phyloP scores from a whole-genome alignment of 345 rosid genomes.

The Crucihimalaya himalaica region DNA sequence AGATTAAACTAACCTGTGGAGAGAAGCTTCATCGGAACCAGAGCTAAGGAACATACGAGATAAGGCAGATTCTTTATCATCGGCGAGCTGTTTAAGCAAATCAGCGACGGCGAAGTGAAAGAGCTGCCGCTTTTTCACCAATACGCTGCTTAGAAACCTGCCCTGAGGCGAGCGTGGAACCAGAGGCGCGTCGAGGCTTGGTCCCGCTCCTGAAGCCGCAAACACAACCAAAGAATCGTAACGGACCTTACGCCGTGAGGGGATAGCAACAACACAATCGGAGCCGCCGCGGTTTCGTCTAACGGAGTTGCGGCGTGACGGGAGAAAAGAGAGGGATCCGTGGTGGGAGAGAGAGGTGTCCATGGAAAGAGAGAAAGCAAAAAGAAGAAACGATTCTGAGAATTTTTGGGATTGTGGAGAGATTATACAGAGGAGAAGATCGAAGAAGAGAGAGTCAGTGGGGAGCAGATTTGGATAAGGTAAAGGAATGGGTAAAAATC shows the following conservation, averaged over 20 bases:
- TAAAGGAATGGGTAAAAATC: not conserved
- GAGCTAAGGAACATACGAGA: constrained; percentile 61
- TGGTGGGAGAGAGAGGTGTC: constrained; percentile 49
- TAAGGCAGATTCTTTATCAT: constrained; percentile 59
- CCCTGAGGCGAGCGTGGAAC: constrained; percentile 64
- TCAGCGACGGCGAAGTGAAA: constrained; percentile 72
- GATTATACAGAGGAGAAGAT: not conserved
- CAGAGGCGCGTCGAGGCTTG: constrained; percentile 80
- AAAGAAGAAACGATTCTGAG: not conserved
- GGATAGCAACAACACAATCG: not conserved
- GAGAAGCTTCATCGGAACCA: constrained; percentile 69
- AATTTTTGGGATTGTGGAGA: not conserved
- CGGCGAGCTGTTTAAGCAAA: constrained; percentile 67
- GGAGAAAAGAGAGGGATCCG: constrained; percentile 35
- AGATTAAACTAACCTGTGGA: constrained; percentile 57
- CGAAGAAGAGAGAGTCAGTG: constrained; percentile 14
- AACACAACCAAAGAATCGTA: constrained; percentile 31
- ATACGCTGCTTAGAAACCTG: constrained; percentile 56
- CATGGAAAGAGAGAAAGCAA: constrained; percentile 41
- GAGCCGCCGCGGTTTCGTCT: not conserved
- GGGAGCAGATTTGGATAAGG: constrained; percentile 33
- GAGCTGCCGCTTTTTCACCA: constrained; percentile 69
- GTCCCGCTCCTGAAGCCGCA: constrained; percentile 44
- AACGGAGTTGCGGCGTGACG: constrained; percentile 1
- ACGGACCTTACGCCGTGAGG: constrained; percentile 17